Conservation (phyloP, 495 filamentous ascomycete species). For the Bombardia bombarda region DNA sequence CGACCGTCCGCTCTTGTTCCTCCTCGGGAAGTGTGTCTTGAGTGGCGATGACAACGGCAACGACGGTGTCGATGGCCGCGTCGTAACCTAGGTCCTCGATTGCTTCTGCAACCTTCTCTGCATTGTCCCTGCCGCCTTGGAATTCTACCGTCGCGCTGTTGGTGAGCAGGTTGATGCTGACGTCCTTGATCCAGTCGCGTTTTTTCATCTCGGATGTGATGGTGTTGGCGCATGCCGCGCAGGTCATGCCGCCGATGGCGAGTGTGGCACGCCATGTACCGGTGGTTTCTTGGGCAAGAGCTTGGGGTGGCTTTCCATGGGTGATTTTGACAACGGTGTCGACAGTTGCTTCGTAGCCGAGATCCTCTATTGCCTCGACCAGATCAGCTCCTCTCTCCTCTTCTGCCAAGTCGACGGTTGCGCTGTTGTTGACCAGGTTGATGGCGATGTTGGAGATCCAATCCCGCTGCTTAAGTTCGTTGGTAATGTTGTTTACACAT, state of each 20-base stretch:
- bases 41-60: slow-evolving; percentile 14
- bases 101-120: slow-evolving; percentile 51
- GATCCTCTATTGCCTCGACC: slow-evolving; percentile 64
- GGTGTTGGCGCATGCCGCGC: slow-evolving; percentile 60
- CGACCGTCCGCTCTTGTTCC: slow-evolving; percentile 45
- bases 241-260: slow-evolving; percentile 79
- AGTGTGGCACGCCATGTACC: slow-evolving; percentile 49
- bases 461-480: slow-evolving; percentile 52
- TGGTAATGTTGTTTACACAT: slow-evolving; percentile 61
- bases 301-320: slow-evolving; percentile 15
- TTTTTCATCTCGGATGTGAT: slow-evolving; percentile 59
- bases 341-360: slow-evolving; percentile 69
- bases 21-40: slow-evolving; percentile 13
- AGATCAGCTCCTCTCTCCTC: slow-evolving; percentile 44
- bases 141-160: slow-evolving; percentile 66
- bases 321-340: slow-evolving; percentile 36
- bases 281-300: slow-evolving; percentile 17
- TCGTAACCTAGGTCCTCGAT: slow-evolving; percentile 82
- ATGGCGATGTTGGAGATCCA: slow-evolving; percentile 59
- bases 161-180: slow-evolving; percentile 61
- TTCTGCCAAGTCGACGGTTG: slow-evolving; percentile 54
- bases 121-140: slow-evolving; percentile 38
- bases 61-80: slow-evolving; percentile 49
- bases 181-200: slow-evolving; percentile 52
- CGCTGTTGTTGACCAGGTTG: slow-evolving; percentile 67